These are phyloP conservation scores for Cucurbita ficifolia DNA, from an alignment of 306 rosid species.

Conservation along the genomic window DNA sequence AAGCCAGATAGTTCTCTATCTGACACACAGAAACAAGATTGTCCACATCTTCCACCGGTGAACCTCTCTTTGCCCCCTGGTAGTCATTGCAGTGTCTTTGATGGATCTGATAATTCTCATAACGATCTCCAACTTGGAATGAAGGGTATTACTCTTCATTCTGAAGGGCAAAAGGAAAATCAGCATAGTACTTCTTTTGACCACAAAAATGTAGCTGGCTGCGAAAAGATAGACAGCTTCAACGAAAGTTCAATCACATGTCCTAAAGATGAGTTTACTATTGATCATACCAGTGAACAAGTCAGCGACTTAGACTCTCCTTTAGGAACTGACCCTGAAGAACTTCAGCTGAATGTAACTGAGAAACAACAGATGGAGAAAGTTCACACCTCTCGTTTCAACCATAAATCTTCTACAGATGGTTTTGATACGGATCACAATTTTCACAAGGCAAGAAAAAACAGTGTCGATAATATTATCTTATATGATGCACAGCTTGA, in stretches of 20 bases:
- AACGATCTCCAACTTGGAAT: slow-evolving; percentile 17
- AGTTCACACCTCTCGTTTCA: slow-evolving; percentile 17
- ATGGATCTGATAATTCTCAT: slow-evolving; percentile 18
- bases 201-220: slow-evolving; percentile 12
- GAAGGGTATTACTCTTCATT: slow-evolving; percentile 13
- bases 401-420: slow-evolving; percentile 13
- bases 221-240: slow-evolving; percentile 13
- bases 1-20: slow-evolving; percentile 19
- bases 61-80: slow-evolving; percentile 7
- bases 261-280: slow-evolving; percentile 18
- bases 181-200: slow-evolving; percentile 16
- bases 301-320: slow-evolving; percentile 9
- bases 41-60: slow-evolving; percentile 8
- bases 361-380: slow-evolving; percentile 21
- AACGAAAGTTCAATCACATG: slow-evolving; percentile 19
- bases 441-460: slow-evolving; percentile 14
- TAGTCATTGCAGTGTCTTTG: not conserved
- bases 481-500: slow-evolving; percentile 13
- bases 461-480: slow-evolving; percentile 7
- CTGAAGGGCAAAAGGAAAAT: slow-evolving; percentile 23
- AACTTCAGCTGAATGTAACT: slow-evolving; percentile 12
- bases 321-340: slow-evolving; percentile 19
- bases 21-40: slow-evolving; percentile 17
- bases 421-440: slow-evolving; percentile 11
- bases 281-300: slow-evolving; percentile 13